phyloP scores from a whole-genome alignment of 345 rosid species.

The Eucalyptus marginata region DNA sequence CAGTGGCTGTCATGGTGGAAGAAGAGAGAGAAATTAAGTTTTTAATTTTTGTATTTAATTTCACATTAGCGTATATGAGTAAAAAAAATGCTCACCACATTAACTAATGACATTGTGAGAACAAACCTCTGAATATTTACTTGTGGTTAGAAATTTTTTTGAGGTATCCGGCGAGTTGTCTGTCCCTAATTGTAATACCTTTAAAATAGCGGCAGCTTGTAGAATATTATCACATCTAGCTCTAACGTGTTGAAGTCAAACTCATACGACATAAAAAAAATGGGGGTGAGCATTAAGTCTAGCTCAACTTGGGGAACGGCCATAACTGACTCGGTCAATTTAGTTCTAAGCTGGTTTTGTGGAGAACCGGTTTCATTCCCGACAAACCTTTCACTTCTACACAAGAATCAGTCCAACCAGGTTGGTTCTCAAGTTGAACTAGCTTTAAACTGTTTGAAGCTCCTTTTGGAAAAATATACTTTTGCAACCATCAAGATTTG shows the following conservation, averaged over 20 bases:
- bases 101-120: not conserved
- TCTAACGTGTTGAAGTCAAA: not conserved
- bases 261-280: not conserved
- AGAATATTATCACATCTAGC: not conserved
- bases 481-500: not conserved
- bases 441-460: not conserved
- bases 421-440: not conserved
- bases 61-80: not conserved
- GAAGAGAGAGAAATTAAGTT: not conserved
- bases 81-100: not conserved
- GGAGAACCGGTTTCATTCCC: not conserved
- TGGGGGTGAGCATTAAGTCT: not conserved
- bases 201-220: not conserved
- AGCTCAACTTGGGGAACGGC: not conserved
- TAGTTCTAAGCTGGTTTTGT: not conserved
- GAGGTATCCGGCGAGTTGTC: too few species aligned
- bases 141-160: not conserved
- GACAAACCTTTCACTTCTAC: not conserved
- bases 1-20: not conserved
- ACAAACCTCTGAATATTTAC: not conserved
- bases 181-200: not conserved
- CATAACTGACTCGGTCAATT: not conserved
- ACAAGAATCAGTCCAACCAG: not conserved
- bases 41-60: not conserved
- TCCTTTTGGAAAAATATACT: not conserved